Evolutionary conservation across 2,329 filamentous ascomycete species (phyloP), one percentile per base, ranked within the genome.

Genomic region (Pyricularia sp.): DNA sequence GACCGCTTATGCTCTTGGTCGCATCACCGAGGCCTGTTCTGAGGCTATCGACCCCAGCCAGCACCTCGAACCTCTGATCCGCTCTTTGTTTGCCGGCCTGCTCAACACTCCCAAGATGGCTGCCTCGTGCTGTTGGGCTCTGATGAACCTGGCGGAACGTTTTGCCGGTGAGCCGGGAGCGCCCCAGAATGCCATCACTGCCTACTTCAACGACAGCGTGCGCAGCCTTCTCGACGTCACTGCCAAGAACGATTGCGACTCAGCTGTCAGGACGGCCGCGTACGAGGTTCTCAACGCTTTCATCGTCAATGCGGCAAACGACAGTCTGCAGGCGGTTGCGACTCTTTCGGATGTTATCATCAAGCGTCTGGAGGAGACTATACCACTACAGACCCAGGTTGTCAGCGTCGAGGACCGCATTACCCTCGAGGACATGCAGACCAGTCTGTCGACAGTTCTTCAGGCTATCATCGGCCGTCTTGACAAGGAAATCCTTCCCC

Each of bases 241-340:
- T 25, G 92, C 93, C 74, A 90, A 91, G 73, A 82, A 85, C 73
- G 93, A 95, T 76, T 88, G 90, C 30, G 94, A 98, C 75, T 93
- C 93, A 71, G 88, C 94, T 72, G 90, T 98, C 28, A 91, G 95
- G 73, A 98, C 94, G 70, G 96, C 95, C 68, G 93, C 95, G 10
- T 99, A 99, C 78, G 95, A 99, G 79, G 95, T 99, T 26, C 88
- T 99, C 70, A 97, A 96, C 80, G 90, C 93, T 0, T 99, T 98
- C 75, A 92, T 98, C 68, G 91, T 91, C 76, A 97, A 96, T 77
- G 88, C 94, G 68, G 95, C 94, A 28, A 90, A 90, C 70, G 93
- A 97, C 75, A 96, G 92, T 78, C 84, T 97, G 73, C 84, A 85
- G 65, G 85, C 94, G 70, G 88, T 99, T 75, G 94, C 90, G 30